Evolutionary conservation across 148 eudicot genomes (phyloP).

Genomic region (Heliosperma pusillum): DNA sequence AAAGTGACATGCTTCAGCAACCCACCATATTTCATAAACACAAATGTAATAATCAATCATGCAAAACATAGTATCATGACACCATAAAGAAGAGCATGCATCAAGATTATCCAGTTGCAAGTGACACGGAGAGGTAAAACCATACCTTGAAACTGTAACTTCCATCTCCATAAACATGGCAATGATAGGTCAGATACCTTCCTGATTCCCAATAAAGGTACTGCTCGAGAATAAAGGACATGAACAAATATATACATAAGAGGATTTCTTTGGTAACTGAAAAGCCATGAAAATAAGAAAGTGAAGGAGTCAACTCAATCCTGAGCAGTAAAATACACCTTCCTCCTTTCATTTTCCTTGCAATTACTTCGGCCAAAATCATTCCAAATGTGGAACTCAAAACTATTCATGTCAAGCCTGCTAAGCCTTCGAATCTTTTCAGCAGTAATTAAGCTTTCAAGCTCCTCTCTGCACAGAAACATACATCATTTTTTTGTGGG

Average conservation of each 20-base stretch:
- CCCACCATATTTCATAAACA: not conserved
- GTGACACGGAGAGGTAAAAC: not conserved
- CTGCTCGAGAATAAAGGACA: conserved; percentile 34
- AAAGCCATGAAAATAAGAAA: not conserved
- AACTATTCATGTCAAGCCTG: conserved; percentile 36
- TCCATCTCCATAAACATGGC: conserved; percentile 52
- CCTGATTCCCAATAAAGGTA: conserved; percentile 61
- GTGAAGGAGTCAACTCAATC: not conserved
- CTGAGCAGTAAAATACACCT: conserved; percentile 37
- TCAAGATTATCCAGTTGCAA: not conserved
- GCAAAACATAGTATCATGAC: not conserved
- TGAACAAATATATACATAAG: not conserved
- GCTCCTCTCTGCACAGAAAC: conserved; percentile 39
- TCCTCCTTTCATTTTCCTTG: conserved; percentile 35
- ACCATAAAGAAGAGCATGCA: not conserved
- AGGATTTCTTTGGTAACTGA: not conserved
- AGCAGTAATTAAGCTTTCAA: conserved; percentile 39
- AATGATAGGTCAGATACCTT: conserved; percentile 46
- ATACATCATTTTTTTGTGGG: not conserved
- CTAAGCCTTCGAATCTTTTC: conserved; percentile 31
- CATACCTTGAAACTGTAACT: conserved; percentile 58
- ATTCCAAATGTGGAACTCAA: conserved; percentile 60
- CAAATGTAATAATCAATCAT: conserved; percentile 2
- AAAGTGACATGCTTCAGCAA: not conserved
- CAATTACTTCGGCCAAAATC: conserved; percentile 35